A percentile compares a stretch with the other conserved stretches of the same genome.
Conservation (phyloP, 2,329 filamentous ascomycete genomes). For the Sporothrix luriei region DNA sequence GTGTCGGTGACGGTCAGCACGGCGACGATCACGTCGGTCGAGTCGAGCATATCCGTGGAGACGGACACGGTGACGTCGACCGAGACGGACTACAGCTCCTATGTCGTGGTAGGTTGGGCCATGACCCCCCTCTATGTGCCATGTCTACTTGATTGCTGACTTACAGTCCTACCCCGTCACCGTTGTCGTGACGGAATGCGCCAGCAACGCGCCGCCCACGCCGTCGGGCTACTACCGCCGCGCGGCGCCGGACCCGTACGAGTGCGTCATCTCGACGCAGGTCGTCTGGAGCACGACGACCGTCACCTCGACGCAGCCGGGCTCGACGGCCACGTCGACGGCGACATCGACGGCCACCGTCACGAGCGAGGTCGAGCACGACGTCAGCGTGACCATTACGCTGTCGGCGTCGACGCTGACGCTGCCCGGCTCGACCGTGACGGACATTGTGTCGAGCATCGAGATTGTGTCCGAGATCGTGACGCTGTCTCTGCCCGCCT, state of each 20-base stretch:
- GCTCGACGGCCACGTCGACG: not conserved
- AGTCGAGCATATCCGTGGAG: not conserved
- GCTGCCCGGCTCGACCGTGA: slow-evolving; percentile 28
- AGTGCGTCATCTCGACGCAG: slow-evolving; percentile 23
- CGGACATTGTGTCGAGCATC: slow-evolving; percentile 22
- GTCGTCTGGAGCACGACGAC: slow-evolving; percentile 27
- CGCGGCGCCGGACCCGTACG: slow-evolving; percentile 3
- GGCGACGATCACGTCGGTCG: slow-evolving; percentile 14
- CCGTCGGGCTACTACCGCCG: slow-evolving; percentile 3
- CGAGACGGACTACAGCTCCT: slow-evolving; percentile 24
- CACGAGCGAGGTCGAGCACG: slow-evolving; percentile 27
- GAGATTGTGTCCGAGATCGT: not conserved
- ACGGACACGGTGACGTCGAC: slow-evolving; percentile 19
- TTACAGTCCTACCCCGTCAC: slow-evolving; percentile 28
- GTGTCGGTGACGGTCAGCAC: slow-evolving; percentile 24
- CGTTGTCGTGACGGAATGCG: slow-evolving; percentile 14
- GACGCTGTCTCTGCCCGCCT: slow-evolving; percentile 30
- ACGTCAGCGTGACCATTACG: slow-evolving; percentile 28
- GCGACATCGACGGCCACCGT: slow-evolving; percentile 18
- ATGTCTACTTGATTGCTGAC: not conserved
- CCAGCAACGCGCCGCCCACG: not conserved
- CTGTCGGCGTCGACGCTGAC: slow-evolving; percentile 31
- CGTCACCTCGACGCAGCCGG: slow-evolving; percentile 21
- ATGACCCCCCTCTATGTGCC: not conserved
- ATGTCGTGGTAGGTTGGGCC: slow-evolving; percentile 19